Evolutionary conservation across 2,329 filamentous ascomycete genomes (phyloP), one percentile per base, ranked within the genome.

Genomic region (Xylaria sp.): DNA sequence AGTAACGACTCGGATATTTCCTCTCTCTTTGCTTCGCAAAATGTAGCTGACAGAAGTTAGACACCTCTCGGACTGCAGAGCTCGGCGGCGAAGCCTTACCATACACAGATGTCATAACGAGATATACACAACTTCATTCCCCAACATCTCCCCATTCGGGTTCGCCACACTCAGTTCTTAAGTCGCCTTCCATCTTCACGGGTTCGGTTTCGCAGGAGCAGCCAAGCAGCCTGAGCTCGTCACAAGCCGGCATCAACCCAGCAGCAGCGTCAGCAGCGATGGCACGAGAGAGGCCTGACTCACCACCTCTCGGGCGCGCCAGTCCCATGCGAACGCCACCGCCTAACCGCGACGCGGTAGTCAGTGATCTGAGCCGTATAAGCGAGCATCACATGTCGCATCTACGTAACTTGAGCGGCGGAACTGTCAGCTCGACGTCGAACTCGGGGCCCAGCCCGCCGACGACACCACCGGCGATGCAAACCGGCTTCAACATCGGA

Each of bases 321-420:
- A 57, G 25, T 43, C 23, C 20, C 20, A 60, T 13, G 7, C 57
- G 28, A 6, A 43, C 25, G 30, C 48, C 55, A 20, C 43, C 36
- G 18, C 60, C 58, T n/a, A 59, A 63, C 28, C 70, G 73, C 30
- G 62, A 69, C 30, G 73, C 74, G 52, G 73, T 79, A 30, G 75
- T 76, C 41, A 83, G 81, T n/a, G 80, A 78, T 60, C 73, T 83
- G 18, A 83, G 81, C 18, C 77, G 78, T 34, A 69, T 84, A 32
- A 83, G 80, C 72, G 81, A 83, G 43, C 76, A 78, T 10, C 80
- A 83, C 25, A 71, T 77, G 13, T 67, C 77, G 12, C 83, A 84
- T 64, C 70, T 83, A 61, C 78, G 83, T 1, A 78, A 83, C 45
- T 76, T 81, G 52, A 83, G 82, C 74, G 80, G 82, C 67, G 75